Evolutionary conservation across 2,329 filamentous ascomycete species (phyloP), one percentile per base, ranked within the genome.

Genomic region (Byssochlamys sp.): DNA sequence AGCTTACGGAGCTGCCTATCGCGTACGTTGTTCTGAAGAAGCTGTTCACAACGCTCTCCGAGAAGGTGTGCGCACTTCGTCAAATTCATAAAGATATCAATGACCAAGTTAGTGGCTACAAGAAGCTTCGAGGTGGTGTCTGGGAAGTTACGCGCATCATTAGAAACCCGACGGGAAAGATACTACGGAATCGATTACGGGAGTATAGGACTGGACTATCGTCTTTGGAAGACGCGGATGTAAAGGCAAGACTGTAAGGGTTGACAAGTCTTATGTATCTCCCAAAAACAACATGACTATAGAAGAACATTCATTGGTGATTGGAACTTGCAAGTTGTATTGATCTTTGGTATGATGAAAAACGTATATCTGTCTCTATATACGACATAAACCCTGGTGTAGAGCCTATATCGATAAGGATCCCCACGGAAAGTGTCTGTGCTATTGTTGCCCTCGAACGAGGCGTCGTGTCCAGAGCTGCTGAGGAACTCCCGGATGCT

Each of bases 31-130:
- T 74, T 12, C 57, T 75, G 2, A 69, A 68, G 28, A 57, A 59
- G 1, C 57, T 62, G 25, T 57, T 70, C 28, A 52, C 59, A 25
- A 55, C 62, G 31, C 51, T 53, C 33, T 53, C 66, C 45, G 39
- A 68, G 29, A 60, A 49, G 35, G 59, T 14, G 24, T 54, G 49
- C 4, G 65, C 65, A 11, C 63, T 75, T 5, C 62, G 57, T 35
- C 65, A 68, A 12, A 65, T 74, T n/a, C 72, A 74, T 9, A 55
- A 45, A 4, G 59, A 59, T 53, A 62, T 75, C 24, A 67, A 75
- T 52, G 60, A 59, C 7, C 71, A 73, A 55, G 74, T 77, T 4
- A 73, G 71, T 27, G 73, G 73, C 3, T 76, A 76, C 56, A 76
- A 77, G 66, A 76, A 73, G 62, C 68, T 77, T 11, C 54, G 57